Percentiles rank a stretch among this genome's conserved stretches.
phyloP scores from a whole-genome alignment of 2,329 filamentous ascomycete species.

The Aspergillus vadensis region DNA sequence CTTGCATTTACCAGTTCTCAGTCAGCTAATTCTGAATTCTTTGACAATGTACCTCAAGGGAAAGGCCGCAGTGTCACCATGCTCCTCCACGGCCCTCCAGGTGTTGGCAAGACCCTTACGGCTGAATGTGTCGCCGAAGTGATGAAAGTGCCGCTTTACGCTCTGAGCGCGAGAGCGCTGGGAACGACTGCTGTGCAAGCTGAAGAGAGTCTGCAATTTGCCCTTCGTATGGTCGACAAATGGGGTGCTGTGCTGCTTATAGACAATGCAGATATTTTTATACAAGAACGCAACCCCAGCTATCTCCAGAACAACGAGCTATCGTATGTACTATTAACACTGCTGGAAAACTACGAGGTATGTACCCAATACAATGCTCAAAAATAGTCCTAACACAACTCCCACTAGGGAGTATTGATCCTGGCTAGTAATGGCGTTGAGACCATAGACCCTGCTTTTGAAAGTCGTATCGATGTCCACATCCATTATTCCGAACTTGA shows the following conservation, averaged over 20 bases:
- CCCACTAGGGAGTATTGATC: constrained; percentile 46
- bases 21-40: neutral
- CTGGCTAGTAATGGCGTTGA: constrained; percentile 48
- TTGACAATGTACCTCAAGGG: neutral
- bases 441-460: constrained; percentile 49
- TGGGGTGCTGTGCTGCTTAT: constrained; percentile 57
- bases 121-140: constrained; percentile 48
- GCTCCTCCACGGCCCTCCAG: neutral
- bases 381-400: neutral
- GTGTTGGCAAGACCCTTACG: neutral
- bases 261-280: constrained; percentile 47
- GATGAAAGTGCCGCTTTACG: constrained; percentile 54
- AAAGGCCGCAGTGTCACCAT: neutral
- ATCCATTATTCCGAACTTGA: constrained; percentile 45
- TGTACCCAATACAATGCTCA: neutral
- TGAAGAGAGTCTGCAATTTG: constrained; percentile 47
- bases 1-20: neutral
- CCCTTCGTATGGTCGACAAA: constrained; percentile 50
- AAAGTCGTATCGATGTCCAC: constrained; percentile 47
- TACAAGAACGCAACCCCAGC: constrained; percentile 37
- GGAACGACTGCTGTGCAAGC: constrained; percentile 47
- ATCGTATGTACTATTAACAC: constrained; percentile 40
- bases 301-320: constrained; percentile 50
- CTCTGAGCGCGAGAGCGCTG: constrained; percentile 52
- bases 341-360: constrained; percentile 32